Evolutionary conservation across 306 rosid species (phyloP), one percentile per base, ranked within the genome.

Genomic region (Biancaea sappan): DNA sequence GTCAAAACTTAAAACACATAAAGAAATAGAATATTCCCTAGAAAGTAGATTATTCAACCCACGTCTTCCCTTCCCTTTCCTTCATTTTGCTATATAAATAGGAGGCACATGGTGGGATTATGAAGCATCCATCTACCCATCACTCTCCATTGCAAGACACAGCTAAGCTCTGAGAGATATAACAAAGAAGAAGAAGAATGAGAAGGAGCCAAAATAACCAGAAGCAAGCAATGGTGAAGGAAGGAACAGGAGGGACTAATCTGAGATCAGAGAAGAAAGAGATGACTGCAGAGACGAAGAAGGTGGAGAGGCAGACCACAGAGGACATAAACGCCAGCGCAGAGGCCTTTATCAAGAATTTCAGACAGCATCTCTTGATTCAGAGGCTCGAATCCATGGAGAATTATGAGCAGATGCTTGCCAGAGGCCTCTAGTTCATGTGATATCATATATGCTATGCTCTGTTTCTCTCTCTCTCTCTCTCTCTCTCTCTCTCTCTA

Each of bases 381-480:
- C 98, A 94, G 35, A 89, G 97, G 92, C 94, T 91, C 11, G 88
- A 91, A 15, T 94, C 98, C 61, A 84, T 90, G 8, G 98, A 94
- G 72, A 88, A 91, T 37, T 91, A 88, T 14, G 90, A 94, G 73
- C 75, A 91, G 77, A 91, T 89, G 91, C 87, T 91, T 1, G 87
- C 85, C 15, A 83, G 92, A 69, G 94, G 96, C 2, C 91, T 83
- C 56, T 84, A 77, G 21, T 34, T 10, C 19, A 13, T 61, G 2
- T 18, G 54, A 14, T n/a, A n/a, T n/a, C n/a, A n/a, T n/a, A n/a
- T n/a, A n/a, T n/a, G n/a, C n/a, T n/a, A n/a, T n/a, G n/a, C n/a
- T n/a, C n/a, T n/a, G n/a, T n/a, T n/a, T n/a, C n/a, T n/a, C n/a
- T n/a, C n/a, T n/a, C n/a, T n/a, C n/a, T n/a, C n/a, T n/a, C n/a